Conservation (phyloP, 176 grass and related monocot genomes). For the Avena atlantica region DNA sequence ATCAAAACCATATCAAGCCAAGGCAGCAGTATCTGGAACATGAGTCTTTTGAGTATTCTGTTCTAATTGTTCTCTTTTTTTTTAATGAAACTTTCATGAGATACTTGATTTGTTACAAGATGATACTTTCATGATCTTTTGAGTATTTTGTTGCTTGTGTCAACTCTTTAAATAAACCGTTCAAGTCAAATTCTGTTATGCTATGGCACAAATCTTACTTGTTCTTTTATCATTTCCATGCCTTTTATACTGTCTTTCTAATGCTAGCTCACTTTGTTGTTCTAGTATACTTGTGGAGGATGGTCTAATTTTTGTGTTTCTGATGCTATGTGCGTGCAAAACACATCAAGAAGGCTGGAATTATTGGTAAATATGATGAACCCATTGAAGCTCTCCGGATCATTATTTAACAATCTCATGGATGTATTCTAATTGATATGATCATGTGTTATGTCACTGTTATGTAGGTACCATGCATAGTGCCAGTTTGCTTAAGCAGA, state of each 20-base stretch:
- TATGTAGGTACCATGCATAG: slow-evolving; percentile 73
- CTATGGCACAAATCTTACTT: too few relatives aligned
- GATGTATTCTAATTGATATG: background rate
- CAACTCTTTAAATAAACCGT: background rate
- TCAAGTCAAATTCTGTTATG: background rate
- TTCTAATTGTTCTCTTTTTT: too few relatives aligned
- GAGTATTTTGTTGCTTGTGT: background rate
- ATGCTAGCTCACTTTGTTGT: background rate
- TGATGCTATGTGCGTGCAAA: slow-evolving; percentile 28
- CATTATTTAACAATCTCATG: background rate
- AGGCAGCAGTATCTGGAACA: too few relatives aligned
- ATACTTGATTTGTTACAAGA: too few relatives aligned
- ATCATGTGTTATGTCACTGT: slow-evolving; percentile 10
- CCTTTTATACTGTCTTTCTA: background rate
- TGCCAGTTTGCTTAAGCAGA: slow-evolving; percentile 16
- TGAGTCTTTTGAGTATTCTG: too few relatives aligned
- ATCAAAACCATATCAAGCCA: too few relatives aligned
- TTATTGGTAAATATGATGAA: slow-evolving; percentile 84
- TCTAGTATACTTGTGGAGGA: background rate
- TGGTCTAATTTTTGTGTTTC: too few relatives aligned
- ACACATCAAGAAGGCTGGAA: slow-evolving; percentile 84
- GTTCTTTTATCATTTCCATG: background rate
- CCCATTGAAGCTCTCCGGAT: background rate
- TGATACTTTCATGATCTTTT: too few relatives aligned
- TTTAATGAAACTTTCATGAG: too few relatives aligned